Conservation (phyloP, 805 yeast species). For the Saturnispora silvae region DNA sequence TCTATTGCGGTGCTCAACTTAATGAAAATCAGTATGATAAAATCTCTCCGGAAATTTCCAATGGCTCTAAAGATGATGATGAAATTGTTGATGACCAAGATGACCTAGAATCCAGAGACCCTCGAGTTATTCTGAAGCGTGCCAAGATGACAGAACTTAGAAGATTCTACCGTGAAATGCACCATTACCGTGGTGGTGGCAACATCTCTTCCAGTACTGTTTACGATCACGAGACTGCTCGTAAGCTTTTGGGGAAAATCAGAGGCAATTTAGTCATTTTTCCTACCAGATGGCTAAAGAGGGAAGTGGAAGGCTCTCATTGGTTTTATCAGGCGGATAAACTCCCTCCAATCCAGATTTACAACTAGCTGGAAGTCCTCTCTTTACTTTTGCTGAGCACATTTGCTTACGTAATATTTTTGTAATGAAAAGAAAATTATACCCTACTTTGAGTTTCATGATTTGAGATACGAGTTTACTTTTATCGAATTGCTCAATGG, state of each 20-base stretch:
- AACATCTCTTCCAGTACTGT: conserved; percentile 12
- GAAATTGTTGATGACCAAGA: neutral
- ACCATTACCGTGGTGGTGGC: conserved; percentile 9
- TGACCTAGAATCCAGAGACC: conserved; percentile 1
- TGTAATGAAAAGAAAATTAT: too few species aligned
- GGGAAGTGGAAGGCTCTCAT: conserved; percentile 81
- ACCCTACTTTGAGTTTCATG: too few species aligned
- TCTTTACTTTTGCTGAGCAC: neutral
- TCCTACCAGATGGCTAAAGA: conserved; percentile 83
- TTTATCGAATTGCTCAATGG: too few species aligned
- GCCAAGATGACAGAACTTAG: conserved; percentile 23
- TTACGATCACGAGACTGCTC: conserved; percentile 65
- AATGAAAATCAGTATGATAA: conserved; percentile 1
- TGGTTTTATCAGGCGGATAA: conserved; percentile 95
- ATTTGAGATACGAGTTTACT: too few species aligned
- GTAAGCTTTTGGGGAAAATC: conserved; percentile 54
- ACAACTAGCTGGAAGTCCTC: too few species aligned
- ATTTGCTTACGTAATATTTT: neutral
- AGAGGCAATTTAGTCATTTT: conserved; percentile 86
- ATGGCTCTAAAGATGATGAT: conserved; percentile 4
- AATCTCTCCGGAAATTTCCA: neutral
- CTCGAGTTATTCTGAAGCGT: conserved; percentile 17
- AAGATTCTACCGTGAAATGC: conserved; percentile 16
- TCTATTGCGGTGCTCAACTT: conserved; percentile 8
- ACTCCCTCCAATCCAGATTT: conserved; percentile 90